These are phyloP conservation scores for Wickerhamiella sorbophila DNA, from an alignment of 805 yeast species.

Conservation along the genomic window DNA sequence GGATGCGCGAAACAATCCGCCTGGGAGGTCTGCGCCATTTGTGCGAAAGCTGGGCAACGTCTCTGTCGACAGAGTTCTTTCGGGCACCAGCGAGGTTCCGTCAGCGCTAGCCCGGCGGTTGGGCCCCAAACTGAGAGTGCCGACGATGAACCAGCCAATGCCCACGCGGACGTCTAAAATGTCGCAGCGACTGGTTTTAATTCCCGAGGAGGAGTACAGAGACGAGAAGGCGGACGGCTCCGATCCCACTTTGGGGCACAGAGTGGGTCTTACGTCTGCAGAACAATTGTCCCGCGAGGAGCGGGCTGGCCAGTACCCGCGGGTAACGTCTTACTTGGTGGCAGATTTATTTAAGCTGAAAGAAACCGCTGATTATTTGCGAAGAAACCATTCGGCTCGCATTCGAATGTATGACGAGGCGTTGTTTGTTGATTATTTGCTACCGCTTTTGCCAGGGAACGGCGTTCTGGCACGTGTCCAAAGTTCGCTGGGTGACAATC, in stretches of 20 bases:
- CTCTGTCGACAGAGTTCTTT: slow-evolving; percentile 63
- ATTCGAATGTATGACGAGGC: slow-evolving; percentile 87
- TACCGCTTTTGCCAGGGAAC: slow-evolving; percentile 73
- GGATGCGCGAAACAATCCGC: slow-evolving; percentile 51
- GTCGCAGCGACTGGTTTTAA: slow-evolving; percentile 69
- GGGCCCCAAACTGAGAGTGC: not conserved
- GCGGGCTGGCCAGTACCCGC: slow-evolving; percentile 39
- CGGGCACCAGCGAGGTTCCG: slow-evolving; percentile 76
- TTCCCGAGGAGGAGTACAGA: slow-evolving; percentile 38
- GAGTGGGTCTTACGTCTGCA: slow-evolving; percentile 9
- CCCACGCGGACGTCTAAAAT: slow-evolving; percentile 59
- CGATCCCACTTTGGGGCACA: not conserved
- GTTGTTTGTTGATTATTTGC: slow-evolving; percentile 74
- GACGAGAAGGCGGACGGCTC: not conserved
- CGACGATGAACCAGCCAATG: slow-evolving; percentile 10
- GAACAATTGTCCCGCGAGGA: slow-evolving; percentile 23
- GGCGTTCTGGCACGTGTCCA: slow-evolving; percentile 26
- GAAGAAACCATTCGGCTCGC: slow-evolving; percentile 60
- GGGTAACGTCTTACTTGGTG: slow-evolving; percentile 86
- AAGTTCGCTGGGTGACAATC: slow-evolving; percentile 27
- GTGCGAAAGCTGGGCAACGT: slow-evolving; percentile 63
- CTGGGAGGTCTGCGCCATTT: slow-evolving; percentile 28
- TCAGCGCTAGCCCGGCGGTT: slow-evolving; percentile 44
- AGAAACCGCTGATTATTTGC: slow-evolving; percentile 48
- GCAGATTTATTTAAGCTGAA: slow-evolving; percentile 67